Evolutionary conservation across 768 basidiomycete species (phyloP), one percentile per base, ranked within the genome.

Genomic region (Cubamyces sp.): DNA sequence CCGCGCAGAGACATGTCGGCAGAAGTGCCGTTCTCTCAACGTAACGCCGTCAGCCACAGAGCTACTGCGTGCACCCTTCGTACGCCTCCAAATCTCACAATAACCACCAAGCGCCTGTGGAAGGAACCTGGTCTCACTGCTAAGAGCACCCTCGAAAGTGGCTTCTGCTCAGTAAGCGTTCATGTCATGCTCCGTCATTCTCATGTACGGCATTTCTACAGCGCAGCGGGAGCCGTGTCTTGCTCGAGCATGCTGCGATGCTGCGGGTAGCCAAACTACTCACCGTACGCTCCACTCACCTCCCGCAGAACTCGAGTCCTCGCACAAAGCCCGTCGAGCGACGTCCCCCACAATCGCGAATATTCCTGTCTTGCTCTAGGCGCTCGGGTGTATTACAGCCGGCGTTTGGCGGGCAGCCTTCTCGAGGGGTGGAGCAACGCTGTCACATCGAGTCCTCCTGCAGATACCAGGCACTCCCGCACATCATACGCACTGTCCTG

Each of bases 251-350:
- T 21, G 11, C 43, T 45, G 37, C 46, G 4, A 37, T 19, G 57
- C 48, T 34, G 49, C 57, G 49, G 30, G 30, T 14, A 34, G 45
- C 60, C 40, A 46, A 15, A 58, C 34, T 43, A 15, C 16, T 53
- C 49, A 48, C 1, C 54, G 53, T 53, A 53, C 60, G 46, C 60
- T 61, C 60, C 60, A 54, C 60, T 28, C 46, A 30, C 39, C 45
- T 30, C n/a, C 39, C n/a, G 28, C 25, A 54, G 51, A 30, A 34
- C 34, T 34, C 34, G 34, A 34, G 34, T 47, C 51, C n/a, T 39
- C 60, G 60, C 57, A 59, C 57, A 59, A 59, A 50, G 57, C 12
- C 57, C 57, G 57, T 51, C 48, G 26, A 7, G n/a, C 57, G 42
- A n/a, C 28, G 18, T 7, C 40, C 14, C 4, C 21, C 25, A 37